phyloP scores from a whole-genome alignment of 345 rosid genomes.

The Luvunga scandens region DNA sequence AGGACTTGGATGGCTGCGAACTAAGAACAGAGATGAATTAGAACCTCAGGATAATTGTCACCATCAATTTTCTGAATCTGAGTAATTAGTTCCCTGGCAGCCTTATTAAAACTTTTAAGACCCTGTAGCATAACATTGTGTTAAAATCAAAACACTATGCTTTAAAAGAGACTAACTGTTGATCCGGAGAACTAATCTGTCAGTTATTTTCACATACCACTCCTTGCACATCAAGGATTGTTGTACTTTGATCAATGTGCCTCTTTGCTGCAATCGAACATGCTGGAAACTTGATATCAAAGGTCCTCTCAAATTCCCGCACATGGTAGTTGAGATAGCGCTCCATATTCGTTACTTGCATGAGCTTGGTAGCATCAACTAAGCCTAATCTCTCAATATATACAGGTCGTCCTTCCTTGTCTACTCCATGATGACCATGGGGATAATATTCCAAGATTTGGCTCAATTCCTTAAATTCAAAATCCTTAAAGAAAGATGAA shows the following conservation, averaged over 20 bases:
- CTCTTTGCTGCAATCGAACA: conserved; percentile 83
- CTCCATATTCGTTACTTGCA: conserved; percentile 94
- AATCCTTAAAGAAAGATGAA: conserved; percentile 45
- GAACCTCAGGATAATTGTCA: conserved; percentile 93
- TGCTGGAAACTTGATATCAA: conserved; percentile 76
- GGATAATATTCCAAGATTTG: conserved; percentile 78
- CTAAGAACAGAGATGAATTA: conserved; percentile 2
- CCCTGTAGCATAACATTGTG: conserved; percentile 48
- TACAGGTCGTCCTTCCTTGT: conserved; percentile 89
- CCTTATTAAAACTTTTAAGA: conserved; percentile 79
- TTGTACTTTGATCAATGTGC: conserved; percentile 94
- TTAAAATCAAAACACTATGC: neutral
- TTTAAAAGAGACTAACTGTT: neutral
- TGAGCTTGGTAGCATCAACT: conserved; percentile 79
- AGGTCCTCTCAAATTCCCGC: conserved; percentile 86
- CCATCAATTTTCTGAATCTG: conserved; percentile 89
- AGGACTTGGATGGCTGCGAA: neutral
- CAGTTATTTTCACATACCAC: conserved; percentile 59
- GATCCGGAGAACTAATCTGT: neutral
- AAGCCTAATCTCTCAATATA: conserved; percentile 86
- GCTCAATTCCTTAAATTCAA: conserved; percentile 64
- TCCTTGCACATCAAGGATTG: conserved; percentile 97
- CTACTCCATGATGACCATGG: conserved; percentile 95
- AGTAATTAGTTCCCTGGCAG: conserved; percentile 86
- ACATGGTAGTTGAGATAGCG: conserved; percentile 92